These are phyloP conservation scores for Peziza echinospora DNA, from an alignment of 495 filamentous ascomycete species.

Conservation along the genomic window DNA sequence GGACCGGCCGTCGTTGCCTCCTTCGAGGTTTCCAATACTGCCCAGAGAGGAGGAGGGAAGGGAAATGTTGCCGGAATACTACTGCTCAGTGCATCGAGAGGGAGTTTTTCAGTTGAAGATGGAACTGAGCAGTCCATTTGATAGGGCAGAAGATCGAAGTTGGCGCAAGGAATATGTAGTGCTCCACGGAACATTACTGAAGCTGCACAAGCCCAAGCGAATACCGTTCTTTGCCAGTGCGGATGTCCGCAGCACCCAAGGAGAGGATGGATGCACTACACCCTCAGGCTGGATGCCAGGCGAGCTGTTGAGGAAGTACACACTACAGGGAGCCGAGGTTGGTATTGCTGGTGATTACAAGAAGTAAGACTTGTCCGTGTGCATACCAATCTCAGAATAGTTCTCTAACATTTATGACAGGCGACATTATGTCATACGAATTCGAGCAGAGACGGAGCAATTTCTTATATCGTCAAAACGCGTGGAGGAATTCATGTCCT, in stretches of 20 bases:
- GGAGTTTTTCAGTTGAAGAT: conserved; percentile 33
- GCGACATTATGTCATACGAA: conserved; percentile 35
- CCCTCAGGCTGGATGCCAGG: conserved; percentile 16
- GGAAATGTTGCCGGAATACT: conserved; percentile 32
- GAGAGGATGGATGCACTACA: not conserved
- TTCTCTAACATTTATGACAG: conserved; percentile 16
- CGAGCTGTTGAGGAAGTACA: conserved; percentile 32
- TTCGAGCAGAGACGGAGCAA: conserved; percentile 42
- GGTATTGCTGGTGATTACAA: conserved; percentile 41
- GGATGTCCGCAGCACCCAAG: not conserved
- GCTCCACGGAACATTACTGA: conserved; percentile 38
- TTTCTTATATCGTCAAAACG: conserved; percentile 35
- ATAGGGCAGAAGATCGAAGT: conserved; percentile 28
- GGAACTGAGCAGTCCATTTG: conserved; percentile 35
- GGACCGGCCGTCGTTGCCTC: conserved; percentile 8
- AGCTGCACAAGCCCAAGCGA: conserved; percentile 31
- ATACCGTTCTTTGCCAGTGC: conserved; percentile 7
- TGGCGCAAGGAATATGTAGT: conserved; percentile 36
- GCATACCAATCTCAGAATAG: not conserved
- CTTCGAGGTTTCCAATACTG: conserved; percentile 20
- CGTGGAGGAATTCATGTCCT: conserved; percentile 31
- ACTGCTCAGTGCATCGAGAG: conserved; percentile 31
- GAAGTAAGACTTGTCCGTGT: conserved; percentile 26
- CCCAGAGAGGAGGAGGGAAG: conserved; percentile 24
- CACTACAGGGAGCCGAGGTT: conserved; percentile 42